These are phyloP conservation scores for Talaromyces adpressus DNA, from an alignment of 495 filamentous ascomycete genomes.

Conservation along the genomic window DNA sequence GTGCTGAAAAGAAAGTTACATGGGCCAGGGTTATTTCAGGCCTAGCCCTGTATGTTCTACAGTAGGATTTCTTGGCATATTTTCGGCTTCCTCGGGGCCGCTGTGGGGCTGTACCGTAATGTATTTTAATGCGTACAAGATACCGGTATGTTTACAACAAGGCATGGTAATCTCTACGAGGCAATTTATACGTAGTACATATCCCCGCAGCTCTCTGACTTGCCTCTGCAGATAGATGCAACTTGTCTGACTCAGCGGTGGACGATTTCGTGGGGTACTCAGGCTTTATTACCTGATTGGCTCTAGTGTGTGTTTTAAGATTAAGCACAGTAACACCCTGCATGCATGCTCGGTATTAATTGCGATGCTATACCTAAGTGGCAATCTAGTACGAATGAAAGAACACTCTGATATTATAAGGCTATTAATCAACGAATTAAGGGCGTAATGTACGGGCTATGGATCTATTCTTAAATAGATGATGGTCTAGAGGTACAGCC, in stretches of 20 bases:
- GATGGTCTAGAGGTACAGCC: not conserved
- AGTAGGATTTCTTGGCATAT: not conserved
- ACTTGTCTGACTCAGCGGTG: not conserved
- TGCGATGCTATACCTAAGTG: not conserved
- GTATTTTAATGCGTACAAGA: not conserved
- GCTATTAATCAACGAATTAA: not conserved
- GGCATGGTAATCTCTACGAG: not conserved
- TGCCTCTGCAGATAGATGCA: not conserved
- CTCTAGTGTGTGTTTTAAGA: not conserved
- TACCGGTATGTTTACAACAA: not conserved
- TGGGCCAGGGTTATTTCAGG: not conserved
- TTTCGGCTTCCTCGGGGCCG: not conserved
- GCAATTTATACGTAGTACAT: not conserved
- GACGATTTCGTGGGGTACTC: not conserved
- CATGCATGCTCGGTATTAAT: not conserved
- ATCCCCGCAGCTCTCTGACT: not conserved
- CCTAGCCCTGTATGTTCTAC: not conserved
- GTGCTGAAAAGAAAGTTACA: not conserved
- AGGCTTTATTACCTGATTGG: not conserved
- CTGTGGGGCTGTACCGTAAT: not conserved
- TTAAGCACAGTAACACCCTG: not conserved
- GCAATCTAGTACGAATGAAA: too few species aligned
- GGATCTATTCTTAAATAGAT: not conserved
- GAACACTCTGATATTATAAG: not conserved
- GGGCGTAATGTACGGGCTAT: not conserved